A percentile compares a stretch with the other conserved stretches of the same genome.
Evolutionary conservation across 2,329 filamentous ascomycete species (phyloP).

Genomic region (Clarireedia monteithiana): DNA sequence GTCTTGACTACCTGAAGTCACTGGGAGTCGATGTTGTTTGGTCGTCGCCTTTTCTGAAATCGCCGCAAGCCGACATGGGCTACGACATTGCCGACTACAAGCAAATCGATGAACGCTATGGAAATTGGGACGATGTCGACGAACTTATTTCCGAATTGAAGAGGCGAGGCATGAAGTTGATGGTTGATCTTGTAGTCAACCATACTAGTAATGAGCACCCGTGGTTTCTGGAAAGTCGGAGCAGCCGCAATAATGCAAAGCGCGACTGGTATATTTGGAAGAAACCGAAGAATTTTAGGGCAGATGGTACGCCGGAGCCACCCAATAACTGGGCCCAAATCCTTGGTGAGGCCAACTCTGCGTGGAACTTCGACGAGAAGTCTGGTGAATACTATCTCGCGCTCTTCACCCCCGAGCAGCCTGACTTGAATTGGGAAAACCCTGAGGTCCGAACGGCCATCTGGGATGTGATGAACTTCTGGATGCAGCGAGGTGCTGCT

Average conservation of each 20-base stretch:
- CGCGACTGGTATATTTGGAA: conserved; percentile 62
- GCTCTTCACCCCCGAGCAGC: conserved; percentile 62
- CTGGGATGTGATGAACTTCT: conserved; percentile 64
- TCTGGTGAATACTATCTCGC: conserved; percentile 48
- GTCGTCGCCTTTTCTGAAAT: conserved; percentile 59
- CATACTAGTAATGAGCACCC: conserved; percentile 49
- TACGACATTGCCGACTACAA: conserved; percentile 68
- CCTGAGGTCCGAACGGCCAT: conserved; percentile 57
- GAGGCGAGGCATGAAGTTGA: conserved; percentile 52
- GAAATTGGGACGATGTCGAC: conserved; percentile 60
- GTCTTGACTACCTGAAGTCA: conserved; percentile 52
- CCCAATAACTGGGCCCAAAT: conserved; percentile 39
- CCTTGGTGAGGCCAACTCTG: conserved; percentile 28
- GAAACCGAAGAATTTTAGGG: conserved; percentile 19
- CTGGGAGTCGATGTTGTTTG: conserved; percentile 59
- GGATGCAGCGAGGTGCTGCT: conserved; percentile 56
- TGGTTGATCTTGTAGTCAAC: conserved; percentile 68
- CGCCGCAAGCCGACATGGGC: conserved; percentile 61
- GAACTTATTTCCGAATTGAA: conserved; percentile 49
- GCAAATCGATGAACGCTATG: conserved; percentile 57
- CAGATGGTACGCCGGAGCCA: conserved; percentile 31
- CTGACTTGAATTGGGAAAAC: conserved; percentile 73
- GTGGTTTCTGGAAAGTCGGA: conserved; percentile 50
- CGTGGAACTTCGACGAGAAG: conserved; percentile 45
- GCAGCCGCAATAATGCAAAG: conserved; percentile 40